Base-by-base conservation (phyloP, 768 basidiomycete species). In the Wakefieldia striispora region DNA sequence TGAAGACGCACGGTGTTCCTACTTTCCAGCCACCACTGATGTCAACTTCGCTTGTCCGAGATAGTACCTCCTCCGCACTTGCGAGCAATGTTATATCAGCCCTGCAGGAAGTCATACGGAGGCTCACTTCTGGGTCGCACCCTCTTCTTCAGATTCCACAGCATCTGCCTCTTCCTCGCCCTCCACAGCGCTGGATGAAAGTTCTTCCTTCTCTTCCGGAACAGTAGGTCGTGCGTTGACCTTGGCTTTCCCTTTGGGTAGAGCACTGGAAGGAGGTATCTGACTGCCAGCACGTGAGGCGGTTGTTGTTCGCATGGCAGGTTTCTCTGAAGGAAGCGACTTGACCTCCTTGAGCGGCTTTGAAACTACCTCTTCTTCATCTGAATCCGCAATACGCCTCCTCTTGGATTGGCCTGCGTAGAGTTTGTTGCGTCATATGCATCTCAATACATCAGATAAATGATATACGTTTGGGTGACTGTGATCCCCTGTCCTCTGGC, bases 21-120 rank as follows among this genome's bases (percentile, higher is more conserved):
- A 73, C 72, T 72, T 90, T 86, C 95, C 95, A 91, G 16, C 87
- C 86, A 17, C 85, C 86, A 44, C 80, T 73, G 23, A 91, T 72
- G 63, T 91, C 89, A n/a, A 91, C 86, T 34, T 90, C 84, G 17
- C 74, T 65, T 40, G 72, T 78, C 56, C 77, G 77, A 19, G 75
- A 76, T 26, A 90, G 65, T 9, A 79, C 85, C 35, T 79, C 80
- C 62, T 89, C 79, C n/a, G 82, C 88, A 68, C 91, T 86, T 49
- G 39, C 7, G 16, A 45, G 33, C 12, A 26, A 29, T 42, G 51
- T 44, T 51, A 26, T 9, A 23, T 52, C 27, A 52, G 41, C 37
- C 20, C 35, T 8, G 19, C 11, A 29, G 34, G n/a, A 38, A 43
- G 26, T 13, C 5, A 12, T 29, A 27, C 12, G 3, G 12, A 45